A percentile compares a stretch with the other conserved stretches of the same genome.
Conservation (phyloP, 306 rosid species). For the Dalbergia oliveri region DNA sequence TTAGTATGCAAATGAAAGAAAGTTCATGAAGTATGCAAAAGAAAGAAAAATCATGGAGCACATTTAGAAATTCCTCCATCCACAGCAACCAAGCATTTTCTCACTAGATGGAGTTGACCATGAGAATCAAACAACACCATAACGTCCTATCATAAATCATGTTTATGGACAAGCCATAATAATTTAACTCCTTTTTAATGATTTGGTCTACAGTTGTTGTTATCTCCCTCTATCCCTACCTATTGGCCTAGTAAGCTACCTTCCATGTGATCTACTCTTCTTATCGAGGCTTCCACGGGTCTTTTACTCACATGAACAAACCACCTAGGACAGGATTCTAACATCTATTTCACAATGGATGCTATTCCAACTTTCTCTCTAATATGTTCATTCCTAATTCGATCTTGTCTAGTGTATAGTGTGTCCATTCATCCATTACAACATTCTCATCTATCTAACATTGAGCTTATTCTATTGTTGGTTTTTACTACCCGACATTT, state of each 20-base stretch:
- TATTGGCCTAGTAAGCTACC: no score
- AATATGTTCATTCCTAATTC: neutral
- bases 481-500: neutral
- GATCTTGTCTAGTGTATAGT: neutral
- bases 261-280: no score
- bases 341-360: neutral
- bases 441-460: neutral
- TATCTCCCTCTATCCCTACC: neutral
- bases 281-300: neutral
- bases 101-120: neutral
- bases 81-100: neutral
- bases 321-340: neutral
- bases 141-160: neutral
- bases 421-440: neutral
- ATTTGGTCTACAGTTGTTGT: neutral
- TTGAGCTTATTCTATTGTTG: neutral
- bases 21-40: neutral
- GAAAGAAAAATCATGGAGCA: conserved; percentile 5
- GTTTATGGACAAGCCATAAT: neutral
- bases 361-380: neutral
- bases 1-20: neutral
- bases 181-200: neutral
- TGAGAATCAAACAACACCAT: neutral
- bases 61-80: neutral
- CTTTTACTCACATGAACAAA: neutral